These are phyloP conservation scores for Zoysia japonica DNA, from an alignment of 176 grass and related monocot species.

Conservation along the genomic window DNA sequence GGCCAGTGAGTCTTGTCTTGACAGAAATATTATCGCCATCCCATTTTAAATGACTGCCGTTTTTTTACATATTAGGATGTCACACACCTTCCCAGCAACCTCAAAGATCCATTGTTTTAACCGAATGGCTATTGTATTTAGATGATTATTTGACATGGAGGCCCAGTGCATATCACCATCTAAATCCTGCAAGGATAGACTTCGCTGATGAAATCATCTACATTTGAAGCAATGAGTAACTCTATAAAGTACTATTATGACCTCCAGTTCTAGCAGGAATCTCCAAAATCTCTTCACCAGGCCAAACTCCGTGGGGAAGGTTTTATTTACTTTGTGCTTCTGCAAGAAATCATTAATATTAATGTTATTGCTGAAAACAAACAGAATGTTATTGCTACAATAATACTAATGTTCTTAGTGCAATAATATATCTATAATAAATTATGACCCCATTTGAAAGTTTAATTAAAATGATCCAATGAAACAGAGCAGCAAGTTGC, in stretches of 20 bases:
- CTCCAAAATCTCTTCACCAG: slow-evolving; percentile 95
- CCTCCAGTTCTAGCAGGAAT: slow-evolving; percentile 80
- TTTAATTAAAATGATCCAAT: neutral
- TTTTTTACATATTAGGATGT: slow-evolving; percentile 10
- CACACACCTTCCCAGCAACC: slow-evolving; percentile 71
- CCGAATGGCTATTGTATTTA: slow-evolving; percentile 55
- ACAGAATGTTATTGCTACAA: neutral
- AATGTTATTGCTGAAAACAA: neutral
- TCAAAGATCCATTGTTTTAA: slow-evolving; percentile 82
- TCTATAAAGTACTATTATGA: slow-evolving; percentile 38
- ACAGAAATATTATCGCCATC: slow-evolving; percentile 11
- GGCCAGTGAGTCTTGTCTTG: slow-evolving; percentile 9
- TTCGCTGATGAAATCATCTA: slow-evolving; percentile 19
- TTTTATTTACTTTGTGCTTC: slow-evolving; percentile 76
- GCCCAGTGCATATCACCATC: slow-evolving; percentile 79
- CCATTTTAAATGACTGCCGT: neutral
- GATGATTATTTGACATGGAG: slow-evolving; percentile 68
- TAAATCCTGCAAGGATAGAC: slow-evolving; percentile 61
- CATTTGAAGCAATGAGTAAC: slow-evolving; percentile 24
- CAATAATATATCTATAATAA: neutral
- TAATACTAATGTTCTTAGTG: neutral
- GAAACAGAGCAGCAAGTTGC: neutral
- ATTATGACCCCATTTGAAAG: slow-evolving; percentile 17
- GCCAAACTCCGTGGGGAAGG: slow-evolving; percentile 70
- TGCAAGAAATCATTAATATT: slow-evolving; percentile 37